A percentile compares a stretch with the other conserved stretches of the same genome.
Conservation (phyloP, 2,329 filamentous ascomycete genomes). For the Diaporthe destruens region DNA sequence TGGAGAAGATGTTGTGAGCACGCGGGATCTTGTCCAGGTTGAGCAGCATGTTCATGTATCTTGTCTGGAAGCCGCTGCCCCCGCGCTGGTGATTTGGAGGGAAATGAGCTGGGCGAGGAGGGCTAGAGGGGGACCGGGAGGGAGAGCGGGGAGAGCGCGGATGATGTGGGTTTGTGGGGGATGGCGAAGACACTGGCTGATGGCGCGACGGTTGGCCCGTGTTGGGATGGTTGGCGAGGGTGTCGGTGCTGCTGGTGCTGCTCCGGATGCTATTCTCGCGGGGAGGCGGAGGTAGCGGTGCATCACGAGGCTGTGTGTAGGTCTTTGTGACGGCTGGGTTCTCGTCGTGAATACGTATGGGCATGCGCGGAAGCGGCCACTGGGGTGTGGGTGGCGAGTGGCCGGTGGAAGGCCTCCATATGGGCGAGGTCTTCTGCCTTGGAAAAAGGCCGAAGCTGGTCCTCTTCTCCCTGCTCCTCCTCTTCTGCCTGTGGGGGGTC, state of each 20-base stretch:
- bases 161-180: constrained; percentile 16
- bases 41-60: constrained; percentile 61
- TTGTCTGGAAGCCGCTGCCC: constrained; percentile 44
- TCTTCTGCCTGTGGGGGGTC: constrained; percentile 34
- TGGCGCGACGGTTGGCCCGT: background rate
- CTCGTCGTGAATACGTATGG: constrained; percentile 31
- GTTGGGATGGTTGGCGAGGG: constrained; percentile 21
- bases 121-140: background rate
- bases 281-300: constrained; percentile 38
- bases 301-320: constrained; percentile 39
- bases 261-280: constrained; percentile 25
- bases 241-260: constrained; percentile 37
- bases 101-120: background rate
- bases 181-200: background rate
- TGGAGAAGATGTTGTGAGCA: constrained; percentile 61
- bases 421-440: constrained; percentile 34
- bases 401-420: constrained; percentile 41
- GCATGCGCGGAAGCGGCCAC: constrained; percentile 39
- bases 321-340: constrained; percentile 38
- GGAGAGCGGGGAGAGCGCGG: constrained; percentile 13
- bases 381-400: constrained; percentile 40
- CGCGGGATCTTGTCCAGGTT: constrained; percentile 59
- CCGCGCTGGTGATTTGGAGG: constrained; percentile 31
- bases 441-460: constrained; percentile 39
- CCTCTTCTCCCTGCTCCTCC: constrained; percentile 38